A percentile compares a stretch with the other conserved stretches of the same genome.
Conservation (phyloP, 163 green algal species). For the Scenedesmus sp. region DNA sequence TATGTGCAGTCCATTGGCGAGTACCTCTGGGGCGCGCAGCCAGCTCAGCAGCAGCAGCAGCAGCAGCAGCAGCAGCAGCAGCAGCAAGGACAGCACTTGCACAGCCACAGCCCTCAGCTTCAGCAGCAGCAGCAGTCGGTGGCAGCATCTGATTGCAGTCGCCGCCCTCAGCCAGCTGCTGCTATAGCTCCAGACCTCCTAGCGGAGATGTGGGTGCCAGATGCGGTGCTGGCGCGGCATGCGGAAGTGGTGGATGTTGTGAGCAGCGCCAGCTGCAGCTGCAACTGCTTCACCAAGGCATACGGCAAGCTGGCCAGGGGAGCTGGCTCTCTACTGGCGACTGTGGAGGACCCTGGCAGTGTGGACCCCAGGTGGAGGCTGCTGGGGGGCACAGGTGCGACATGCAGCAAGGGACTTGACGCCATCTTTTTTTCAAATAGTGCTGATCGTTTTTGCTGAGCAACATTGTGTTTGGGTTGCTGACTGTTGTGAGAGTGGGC, state of each 20-base stretch:
- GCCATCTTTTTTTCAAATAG: neutral
- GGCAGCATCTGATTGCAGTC: neutral
- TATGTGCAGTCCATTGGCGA: constrained; percentile 36
- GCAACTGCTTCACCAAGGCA: constrained; percentile 90
- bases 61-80: neutral
- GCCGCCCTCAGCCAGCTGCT: neutral
- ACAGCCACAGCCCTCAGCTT: neutral
- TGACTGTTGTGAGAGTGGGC: too few species aligned
- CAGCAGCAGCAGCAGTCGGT: constrained; percentile 10
- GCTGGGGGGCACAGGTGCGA: neutral
- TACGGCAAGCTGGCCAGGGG: constrained; percentile 84
- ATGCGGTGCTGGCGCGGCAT: constrained; percentile 56
- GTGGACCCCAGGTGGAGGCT: constrained; percentile 30
- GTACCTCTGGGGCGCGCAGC: constrained; percentile 5
- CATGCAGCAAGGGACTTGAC: neutral
- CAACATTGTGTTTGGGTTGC: neutral
- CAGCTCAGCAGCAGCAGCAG: constrained; percentile 7
- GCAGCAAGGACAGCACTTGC: neutral
- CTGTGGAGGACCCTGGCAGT: neutral
- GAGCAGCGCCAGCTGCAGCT: constrained; percentile 48
- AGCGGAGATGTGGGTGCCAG: constrained; percentile 47
- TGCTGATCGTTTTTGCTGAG: neutral
- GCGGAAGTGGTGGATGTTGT: constrained; percentile 79
- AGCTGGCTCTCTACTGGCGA: constrained; percentile 79
- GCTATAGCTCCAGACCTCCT: neutral